Evolutionary conservation across 768 basidiomycete genomes (phyloP).

Genomic region (Termitomyces sp.): DNA sequence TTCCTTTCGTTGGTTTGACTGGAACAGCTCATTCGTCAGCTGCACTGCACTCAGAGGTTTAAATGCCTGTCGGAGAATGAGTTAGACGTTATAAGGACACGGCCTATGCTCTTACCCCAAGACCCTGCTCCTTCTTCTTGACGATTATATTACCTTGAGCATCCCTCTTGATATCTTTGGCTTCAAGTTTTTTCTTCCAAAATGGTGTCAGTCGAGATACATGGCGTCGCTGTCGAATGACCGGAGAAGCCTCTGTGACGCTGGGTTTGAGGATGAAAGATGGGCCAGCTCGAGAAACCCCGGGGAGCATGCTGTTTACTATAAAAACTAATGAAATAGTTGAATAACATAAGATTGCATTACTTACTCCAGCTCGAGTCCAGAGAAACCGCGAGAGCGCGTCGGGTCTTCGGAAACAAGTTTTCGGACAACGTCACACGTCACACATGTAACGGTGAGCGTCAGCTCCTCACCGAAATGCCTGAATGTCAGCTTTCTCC

Average conservation of each 20-base stretch:
- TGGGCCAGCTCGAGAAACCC: conserved; percentile 8
- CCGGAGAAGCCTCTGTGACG: neutral
- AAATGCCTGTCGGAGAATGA: neutral
- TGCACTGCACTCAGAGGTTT: conserved; percentile 42
- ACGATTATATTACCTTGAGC: conserved; percentile 9
- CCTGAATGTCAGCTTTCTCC: no score
- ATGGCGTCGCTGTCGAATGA: conserved; percentile 1
- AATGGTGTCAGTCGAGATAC: neutral
- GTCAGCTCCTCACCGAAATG: no score
- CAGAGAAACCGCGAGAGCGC: neutral
- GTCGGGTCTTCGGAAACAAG: neutral
- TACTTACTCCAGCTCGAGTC: neutral
- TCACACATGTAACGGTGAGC: neutral
- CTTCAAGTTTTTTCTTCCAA: neutral
- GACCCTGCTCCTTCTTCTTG: conserved; percentile 20
- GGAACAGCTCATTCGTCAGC: conserved; percentile 37
- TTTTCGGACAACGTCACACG: neutral
- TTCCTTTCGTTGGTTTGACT: conserved; percentile 27
- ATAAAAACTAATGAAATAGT: neutral
- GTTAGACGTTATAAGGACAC: neutral
- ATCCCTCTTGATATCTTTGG: conserved; percentile 5
- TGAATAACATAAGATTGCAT: no score
- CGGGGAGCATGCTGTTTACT: conserved; percentile 2
- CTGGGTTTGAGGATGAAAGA: conserved; percentile 4
- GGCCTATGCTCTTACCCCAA: conserved; percentile 21